Evolutionary conservation across 2,329 filamentous ascomycete genomes (phyloP), one percentile per base, ranked within the genome.

Genomic region (Nigrograna mackinnonii): DNA sequence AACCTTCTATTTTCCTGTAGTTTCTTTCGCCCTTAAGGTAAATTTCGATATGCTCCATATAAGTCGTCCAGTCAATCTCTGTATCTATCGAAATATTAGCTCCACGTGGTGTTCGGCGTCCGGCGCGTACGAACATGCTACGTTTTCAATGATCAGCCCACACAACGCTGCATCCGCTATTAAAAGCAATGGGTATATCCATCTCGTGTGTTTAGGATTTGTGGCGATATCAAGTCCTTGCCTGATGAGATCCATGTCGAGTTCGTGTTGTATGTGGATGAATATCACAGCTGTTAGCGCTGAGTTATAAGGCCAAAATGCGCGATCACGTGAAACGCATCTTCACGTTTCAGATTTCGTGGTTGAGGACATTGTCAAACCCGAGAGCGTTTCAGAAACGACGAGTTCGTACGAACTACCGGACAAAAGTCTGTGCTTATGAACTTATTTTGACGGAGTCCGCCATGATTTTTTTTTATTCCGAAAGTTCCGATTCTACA

Each of bases 61-160:
- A 99, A 1, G 94, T 90, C 45, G 79, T 80, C 92, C 92, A 99
- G 72, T 99, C 94, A 62, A 99, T 99, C 70, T 99, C 94, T 32
- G 94, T 99, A 67, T 99, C 94, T 89, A 54, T 32, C 17, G 14
- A 43, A 24, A 26, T 37, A 30, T 42, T 41, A 47, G 35, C 26
- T 22, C 18, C 30, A 39, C 44, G 49, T 48, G 32, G 37, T 39
- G 17, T 7, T 22, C n/a, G n/a, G 37, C 19, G 5, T 31, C 5
- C 17, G 28, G 28, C 21, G 16, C 31, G 24, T 41, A 63, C 86
- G 73, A 75, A 95, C 91, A 96, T 30, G 91, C 85, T 44, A 96
- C 79, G 67, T 85, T 91, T 79, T 83, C 84, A 51, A 96, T 87
- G 50, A 96, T 79, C 22, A 89, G 65, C 13, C 73, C 78, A 67